phyloP scores from a whole-genome alignment of 768 basidiomycete species.

The Pisolithus orientalis region DNA sequence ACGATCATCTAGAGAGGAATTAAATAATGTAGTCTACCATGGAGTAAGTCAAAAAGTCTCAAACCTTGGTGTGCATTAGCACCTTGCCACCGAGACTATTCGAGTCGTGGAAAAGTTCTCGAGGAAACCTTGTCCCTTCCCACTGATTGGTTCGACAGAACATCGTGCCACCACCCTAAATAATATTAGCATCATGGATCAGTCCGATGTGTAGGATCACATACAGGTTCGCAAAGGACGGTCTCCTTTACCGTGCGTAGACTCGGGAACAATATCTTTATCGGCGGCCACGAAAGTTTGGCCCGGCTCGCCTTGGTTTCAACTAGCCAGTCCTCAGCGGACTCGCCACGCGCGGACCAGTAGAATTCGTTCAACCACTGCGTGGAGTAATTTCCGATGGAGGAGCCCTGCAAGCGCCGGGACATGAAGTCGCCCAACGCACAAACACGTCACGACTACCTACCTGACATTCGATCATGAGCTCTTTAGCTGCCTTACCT shows the following conservation, averaged over 20 bases:
- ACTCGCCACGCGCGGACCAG: conserved; percentile 66
- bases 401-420: conserved; percentile 59
- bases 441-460: conserved; percentile 3
- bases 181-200: not conserved
- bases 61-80: conserved; percentile 91
- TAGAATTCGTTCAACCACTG: conserved; percentile 86
- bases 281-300: conserved; percentile 53
- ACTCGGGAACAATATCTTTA: conserved; percentile 75
- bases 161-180: conserved; percentile 79
- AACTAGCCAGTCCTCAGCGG: conserved; percentile 66
- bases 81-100: conserved; percentile 74
- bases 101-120: conserved; percentile 68
- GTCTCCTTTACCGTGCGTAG: conserved; percentile 61
- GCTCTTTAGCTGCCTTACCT: conserved; percentile 42
- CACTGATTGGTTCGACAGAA: conserved; percentile 76
- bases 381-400: conserved; percentile 70
- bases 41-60: conserved; percentile 3
- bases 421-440: too few species aligned
- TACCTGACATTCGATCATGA: conserved; percentile 80
- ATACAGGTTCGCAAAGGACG: conserved; percentile 54
- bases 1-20: conserved; percentile 64
- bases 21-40: not conserved
- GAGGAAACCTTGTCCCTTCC: conserved; percentile 63
- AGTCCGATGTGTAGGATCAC: not conserved
- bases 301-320: conserved; percentile 49